Base-by-base conservation (phyloP, 352 stramenopile genomes). In the Phytophthora fragariae region DNA sequence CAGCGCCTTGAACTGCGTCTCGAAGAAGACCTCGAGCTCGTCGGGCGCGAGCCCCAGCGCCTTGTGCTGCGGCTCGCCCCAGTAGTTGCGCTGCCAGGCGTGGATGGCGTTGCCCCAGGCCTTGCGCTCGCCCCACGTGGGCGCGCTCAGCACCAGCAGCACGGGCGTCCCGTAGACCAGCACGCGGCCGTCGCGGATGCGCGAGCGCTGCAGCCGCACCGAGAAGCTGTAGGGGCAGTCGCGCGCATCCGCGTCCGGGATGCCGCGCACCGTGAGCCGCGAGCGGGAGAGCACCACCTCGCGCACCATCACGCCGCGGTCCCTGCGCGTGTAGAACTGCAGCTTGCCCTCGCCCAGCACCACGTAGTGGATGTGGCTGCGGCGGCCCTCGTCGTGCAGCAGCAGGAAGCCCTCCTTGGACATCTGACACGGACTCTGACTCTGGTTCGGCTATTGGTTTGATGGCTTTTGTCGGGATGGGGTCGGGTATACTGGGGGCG, bases 101-200 rank as follows among this genome's bases (percentile, higher is more conserved):
- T 94, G 85, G 68, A 97, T 95, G 21, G 86, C 84, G 59, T 95
- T 97, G n/a, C 88, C 90, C 90, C 90, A 97, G 7, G 83, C 79
- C 64, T 93, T 93, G 57, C 90, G 89, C 65, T 97, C 90, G 2
- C 77, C 78, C 81, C 85, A 93, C 37, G 84, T 90, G 21, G 90
- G 85, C 8, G 88, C 89, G 27, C 79, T 93, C 24, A 95, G 76
- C 8, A 95, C 54, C 41, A 94, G 72, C 52, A 85, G 54, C 29
- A 79, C 71, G 1, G 88, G 84, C 57, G 83, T 83, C 21, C 89
- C 88, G 31, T 83, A 80, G 37, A 94, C 77, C 27, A 92, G 72
- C 57, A 92, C 77, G 35, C 88, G 73, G 14, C 87, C 89, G 50
- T 93, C 87, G 61, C 88, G 68, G 57, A 97, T 93, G 60, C 90